Base-by-base conservation (phyloP, 768 basidiomycete species). In the Lactifluus piperatus region DNA sequence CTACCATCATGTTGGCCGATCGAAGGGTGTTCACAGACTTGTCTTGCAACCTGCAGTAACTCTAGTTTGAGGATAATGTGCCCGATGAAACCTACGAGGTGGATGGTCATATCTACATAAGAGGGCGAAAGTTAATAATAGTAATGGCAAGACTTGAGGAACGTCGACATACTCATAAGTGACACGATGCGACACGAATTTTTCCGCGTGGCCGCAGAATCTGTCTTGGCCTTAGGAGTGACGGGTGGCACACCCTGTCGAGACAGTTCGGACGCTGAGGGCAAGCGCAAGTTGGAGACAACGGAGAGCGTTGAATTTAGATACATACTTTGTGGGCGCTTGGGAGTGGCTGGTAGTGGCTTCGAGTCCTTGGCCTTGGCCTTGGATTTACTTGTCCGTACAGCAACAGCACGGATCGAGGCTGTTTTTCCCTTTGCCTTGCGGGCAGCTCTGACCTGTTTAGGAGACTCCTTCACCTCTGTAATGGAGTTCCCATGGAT, bases 1-100 rank as follows among this genome's bases (percentile, higher is more conserved):
- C 54, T 59, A 86, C 86, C 75, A 73, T 83, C 75, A 56, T 73
- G 73, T 1, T 74, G 68, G 18, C 69, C 58, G 24, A 44, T 41
- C 6, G 51, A 51, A 34, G 34, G 36, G 36, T 53, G 60, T n/a
- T 56, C 56, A 49, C 51, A 60, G 30, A 54, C n/a, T 14, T 54
- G 56, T 51, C 64, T 51, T 39, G 56, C 47, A 22, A 57, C 29
- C 20, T 55, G 64, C 51, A 65, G 44, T 6, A 65, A 36, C 53
- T 65, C 57, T 26, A 65, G 57, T 44, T 63, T 65, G 24, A 64
- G 63, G 14, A 60, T 39, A 22, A 53, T 24, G 30, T 65, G 62
- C 14, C 62, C 64, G 10, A 63, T 34, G 32, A 65, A 63, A 9
- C 62, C 62, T 4, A 60, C 57, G 26, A 65, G 58, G 27, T 65